phyloP scores from a whole-genome alignment of 192 early-diverging fungal genomes.

The Umbelopsis vinacea region DNA sequence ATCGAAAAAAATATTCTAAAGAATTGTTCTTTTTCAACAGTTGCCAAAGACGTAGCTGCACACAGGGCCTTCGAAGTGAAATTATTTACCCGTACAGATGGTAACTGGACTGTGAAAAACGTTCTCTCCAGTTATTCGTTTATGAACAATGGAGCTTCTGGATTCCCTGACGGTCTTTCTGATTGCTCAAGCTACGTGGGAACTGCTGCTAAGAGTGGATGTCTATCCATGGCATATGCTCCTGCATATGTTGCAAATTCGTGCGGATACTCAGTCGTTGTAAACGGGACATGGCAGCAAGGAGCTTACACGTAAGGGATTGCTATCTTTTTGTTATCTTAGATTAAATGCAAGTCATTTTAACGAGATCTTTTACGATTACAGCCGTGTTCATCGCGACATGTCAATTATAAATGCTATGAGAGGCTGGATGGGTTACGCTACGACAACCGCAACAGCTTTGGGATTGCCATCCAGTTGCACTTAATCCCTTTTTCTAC shows the following conservation, averaged over 20 bases:
- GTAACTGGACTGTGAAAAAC: not conserved
- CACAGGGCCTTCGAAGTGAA: slow-evolving; percentile 3
- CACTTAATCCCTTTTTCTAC: not conserved
- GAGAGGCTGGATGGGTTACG: not conserved
- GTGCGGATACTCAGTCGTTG: not conserved
- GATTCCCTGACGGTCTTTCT: slow-evolving; percentile 11
- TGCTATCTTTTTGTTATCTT: not conserved
- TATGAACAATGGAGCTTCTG: slow-evolving; percentile 5
- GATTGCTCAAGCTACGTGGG: not conserved
- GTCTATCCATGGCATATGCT: not conserved
- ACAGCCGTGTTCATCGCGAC: not conserved
- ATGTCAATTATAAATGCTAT: not conserved
- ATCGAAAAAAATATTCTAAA: not conserved
- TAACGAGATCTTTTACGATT: not conserved
- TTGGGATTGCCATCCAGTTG: not conserved
- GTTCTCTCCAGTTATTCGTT: slow-evolving; percentile 3
- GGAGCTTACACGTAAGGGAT: slow-evolving; percentile 4
- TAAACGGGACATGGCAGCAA: slow-evolving; percentile 8
- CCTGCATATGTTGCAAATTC: not conserved
- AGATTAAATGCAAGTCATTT: too few relatives aligned
- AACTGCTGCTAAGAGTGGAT: not conserved
- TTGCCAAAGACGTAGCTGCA: not conserved
- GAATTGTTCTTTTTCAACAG: not conserved
- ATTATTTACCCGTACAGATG: slow-evolving; percentile 1
- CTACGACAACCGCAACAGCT: not conserved